Evolutionary conservation across 257 asterid genomes (phyloP).

Genomic region (Echium plantagineum): DNA sequence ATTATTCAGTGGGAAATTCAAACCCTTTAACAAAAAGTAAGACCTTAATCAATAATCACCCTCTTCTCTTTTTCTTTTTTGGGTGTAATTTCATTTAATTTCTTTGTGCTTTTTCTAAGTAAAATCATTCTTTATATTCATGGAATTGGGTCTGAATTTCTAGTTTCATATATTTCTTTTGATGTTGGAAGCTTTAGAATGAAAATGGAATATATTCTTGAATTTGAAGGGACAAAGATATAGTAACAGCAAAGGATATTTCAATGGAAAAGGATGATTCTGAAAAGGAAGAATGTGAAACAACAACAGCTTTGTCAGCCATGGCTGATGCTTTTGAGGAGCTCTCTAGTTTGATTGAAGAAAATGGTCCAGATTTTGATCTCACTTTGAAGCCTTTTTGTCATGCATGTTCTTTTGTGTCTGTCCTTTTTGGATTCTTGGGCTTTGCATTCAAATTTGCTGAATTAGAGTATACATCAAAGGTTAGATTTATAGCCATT

Average conservation of each 20-base stretch:
- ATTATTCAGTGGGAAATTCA: slow-evolving; percentile 26
- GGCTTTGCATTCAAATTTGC: slow-evolving; percentile 95
- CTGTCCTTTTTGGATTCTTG: slow-evolving; percentile 74
- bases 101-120: not conserved
- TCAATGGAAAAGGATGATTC: slow-evolving; percentile 34
- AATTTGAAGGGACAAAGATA: slow-evolving; percentile 30
- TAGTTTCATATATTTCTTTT: not conserved
- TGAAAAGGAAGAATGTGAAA: slow-evolving; percentile 31
- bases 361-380: slow-evolving; percentile 34
- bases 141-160: not conserved
- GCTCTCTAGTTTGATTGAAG: slow-evolving; percentile 42
- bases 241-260: slow-evolving; percentile 7
- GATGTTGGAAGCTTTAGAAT: too few species aligned
- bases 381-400: slow-evolving; percentile 72
- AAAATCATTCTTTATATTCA: not conserved
- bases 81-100: too few species aligned
- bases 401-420: slow-evolving; percentile 79
- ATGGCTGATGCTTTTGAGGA: slow-evolving; percentile 85
- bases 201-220: slow-evolving; percentile 19
- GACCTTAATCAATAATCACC: slow-evolving; percentile 2
- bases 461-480: slow-evolving; percentile 67
- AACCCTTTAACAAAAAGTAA: slow-evolving; percentile 28
- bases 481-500: slow-evolving; percentile 32
- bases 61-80: not conserved
- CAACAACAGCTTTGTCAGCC: slow-evolving; percentile 54